phyloP scores from a whole-genome alignment of 345 rosid genomes.

The Odontarrhena argentea region DNA sequence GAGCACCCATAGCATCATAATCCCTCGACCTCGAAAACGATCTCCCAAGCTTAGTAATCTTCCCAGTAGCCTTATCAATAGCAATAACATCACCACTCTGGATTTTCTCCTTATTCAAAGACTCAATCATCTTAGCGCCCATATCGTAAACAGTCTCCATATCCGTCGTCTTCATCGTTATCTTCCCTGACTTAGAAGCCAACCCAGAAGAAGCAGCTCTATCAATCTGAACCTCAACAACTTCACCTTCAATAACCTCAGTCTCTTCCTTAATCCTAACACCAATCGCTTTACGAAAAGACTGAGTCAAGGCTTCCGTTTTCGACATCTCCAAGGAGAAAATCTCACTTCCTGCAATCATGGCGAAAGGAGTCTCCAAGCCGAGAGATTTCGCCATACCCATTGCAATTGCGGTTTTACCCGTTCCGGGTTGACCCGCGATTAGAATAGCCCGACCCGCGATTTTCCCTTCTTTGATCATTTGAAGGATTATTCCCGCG shows the following conservation, averaged over 20 bases:
- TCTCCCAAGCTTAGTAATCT: slow-evolving; percentile 88
- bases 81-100: slow-evolving; percentile 97
- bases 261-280: slow-evolving; percentile 93
- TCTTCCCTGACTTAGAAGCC: slow-evolving; percentile 85
- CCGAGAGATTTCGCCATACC: slow-evolving; percentile 98
- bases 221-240: slow-evolving; percentile 86
- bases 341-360: slow-evolving; percentile 87
- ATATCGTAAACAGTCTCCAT: slow-evolving; percentile 92
- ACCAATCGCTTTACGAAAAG: slow-evolving; percentile 82
- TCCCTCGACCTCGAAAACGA: slow-evolving; percentile 90
- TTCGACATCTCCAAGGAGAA: slow-evolving; percentile 95
- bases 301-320: slow-evolving; percentile 86
- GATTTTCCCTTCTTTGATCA: slow-evolving; percentile 86
- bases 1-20: slow-evolving; percentile 95
- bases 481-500: slow-evolving; percentile 91
- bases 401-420: slow-evolving; percentile 97
- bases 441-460: slow-evolving; percentile 89
- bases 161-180: slow-evolving; percentile 92
- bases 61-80: slow-evolving; percentile 85
- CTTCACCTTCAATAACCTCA: slow-evolving; percentile 89
- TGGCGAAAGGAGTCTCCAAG: slow-evolving; percentile 88
- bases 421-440: slow-evolving; percentile 97
- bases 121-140: slow-evolving; percentile 92
- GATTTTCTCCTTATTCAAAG: slow-evolving; percentile 84
- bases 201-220: slow-evolving; percentile 78